A percentile compares a stretch with the other conserved stretches of the same genome.
These are phyloP conservation scores for Periconia sp. DNA, from an alignment of 2,329 filamentous ascomycete species.

Conservation along the genomic window DNA sequence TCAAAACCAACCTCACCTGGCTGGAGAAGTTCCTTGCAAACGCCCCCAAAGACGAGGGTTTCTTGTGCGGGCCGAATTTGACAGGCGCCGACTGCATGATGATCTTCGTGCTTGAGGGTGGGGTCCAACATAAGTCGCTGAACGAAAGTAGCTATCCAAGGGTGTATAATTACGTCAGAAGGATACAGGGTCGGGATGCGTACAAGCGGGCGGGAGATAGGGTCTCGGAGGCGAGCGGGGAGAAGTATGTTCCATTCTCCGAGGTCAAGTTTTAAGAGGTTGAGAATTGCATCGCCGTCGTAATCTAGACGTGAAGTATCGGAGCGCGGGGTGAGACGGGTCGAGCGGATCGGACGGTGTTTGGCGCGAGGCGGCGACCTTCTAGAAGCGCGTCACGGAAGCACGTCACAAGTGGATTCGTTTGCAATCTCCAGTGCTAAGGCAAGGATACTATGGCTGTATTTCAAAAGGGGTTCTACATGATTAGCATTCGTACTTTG, in stretches of 20 bases:
- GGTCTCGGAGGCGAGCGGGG: conserved; percentile 52
- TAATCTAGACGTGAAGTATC: no score
- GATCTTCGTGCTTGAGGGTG: conserved; percentile 58
- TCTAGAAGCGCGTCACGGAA: background rate
- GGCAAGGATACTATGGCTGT: no score
- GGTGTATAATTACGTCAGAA: conserved; percentile 53
- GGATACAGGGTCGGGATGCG: conserved; percentile 51
- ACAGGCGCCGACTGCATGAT: conserved; percentile 61
- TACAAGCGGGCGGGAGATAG: conserved; percentile 58
- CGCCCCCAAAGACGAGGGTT: conserved; percentile 56
- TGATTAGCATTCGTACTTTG: no score
- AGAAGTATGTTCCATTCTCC: conserved; percentile 42
- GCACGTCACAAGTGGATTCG: background rate
- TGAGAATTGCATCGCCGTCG: background rate
- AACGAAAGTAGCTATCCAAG: conserved; percentile 54
- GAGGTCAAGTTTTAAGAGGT: conserved; percentile 18
- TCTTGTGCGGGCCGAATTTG: conserved; percentile 56
- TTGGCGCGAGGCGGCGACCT: background rate
- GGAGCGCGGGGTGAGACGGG: background rate
- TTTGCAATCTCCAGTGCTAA: no score
- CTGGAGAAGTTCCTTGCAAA: conserved; percentile 57
- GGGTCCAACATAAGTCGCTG: conserved; percentile 41
- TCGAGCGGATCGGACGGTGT: background rate
- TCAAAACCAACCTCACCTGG: conserved; percentile 56
- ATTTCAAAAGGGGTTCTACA: no score